Evolutionary conservation across 2,329 filamentous ascomycete genomes (phyloP), one percentile per base, ranked within the genome.

Genomic region (Colletotrichum orbiculare): DNA sequence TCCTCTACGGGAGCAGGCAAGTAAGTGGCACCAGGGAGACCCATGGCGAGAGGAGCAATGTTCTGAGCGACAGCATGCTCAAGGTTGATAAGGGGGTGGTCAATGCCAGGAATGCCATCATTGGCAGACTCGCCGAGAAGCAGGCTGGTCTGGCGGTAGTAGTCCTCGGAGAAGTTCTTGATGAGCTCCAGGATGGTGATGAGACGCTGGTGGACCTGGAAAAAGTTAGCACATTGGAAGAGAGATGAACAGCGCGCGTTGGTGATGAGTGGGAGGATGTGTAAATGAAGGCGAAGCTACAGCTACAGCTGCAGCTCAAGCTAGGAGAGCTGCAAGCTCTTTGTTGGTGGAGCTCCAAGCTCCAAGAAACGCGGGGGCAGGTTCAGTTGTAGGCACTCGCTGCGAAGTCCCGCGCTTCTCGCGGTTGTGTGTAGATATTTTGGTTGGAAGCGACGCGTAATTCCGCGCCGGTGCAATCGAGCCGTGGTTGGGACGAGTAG

Each of bases 61-160:
- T 83, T 75, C 70, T 79, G 77, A 61, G 80, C 79, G 74, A 79
- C 81, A 68, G 75, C 78, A 83, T 77, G 81, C 64, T 89, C 85
- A 60, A 88, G 82, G 63, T 84, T 83, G 56, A 85, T 79, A 37
- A 86, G 76, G 42, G 79, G 70, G 54, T 80, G 77, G 41, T 81
- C 80, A 38, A 77, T 76, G 47, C 75, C 76, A 17, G 67, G 67
- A 39, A 68, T 64, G 69, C 80, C 80, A 68, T 87, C 85, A 58
- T 75, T 80, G 54, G 82, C 83, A 72, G 79, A 85, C 80, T 86
- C 88, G 70, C 89, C 89, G 34, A 97, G 86, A 52, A 97, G 87
- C 8, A 93, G 89, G 77, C 94, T 93, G 71, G 92, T 94, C 83
- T 97, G 93, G 75, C 93, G 91, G 74, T 96, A 87, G 80, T 97